Evolutionary conservation across 2,329 filamentous ascomycete species (phyloP).

Genomic region (Penicillium freii): DNA sequence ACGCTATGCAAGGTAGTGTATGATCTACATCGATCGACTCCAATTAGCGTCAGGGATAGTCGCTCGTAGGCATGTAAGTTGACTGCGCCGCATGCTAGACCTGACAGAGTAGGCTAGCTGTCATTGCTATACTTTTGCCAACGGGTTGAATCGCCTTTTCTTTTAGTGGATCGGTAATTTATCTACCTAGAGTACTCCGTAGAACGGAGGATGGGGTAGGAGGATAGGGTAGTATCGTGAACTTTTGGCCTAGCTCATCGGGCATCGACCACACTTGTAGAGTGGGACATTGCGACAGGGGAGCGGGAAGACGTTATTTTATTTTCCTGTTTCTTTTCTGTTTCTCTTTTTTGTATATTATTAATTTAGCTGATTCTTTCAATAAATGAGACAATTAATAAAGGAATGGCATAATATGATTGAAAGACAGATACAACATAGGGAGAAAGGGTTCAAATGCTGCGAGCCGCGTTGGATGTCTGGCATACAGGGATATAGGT

Average conservation of each 20-base stretch:
- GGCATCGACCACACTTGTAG: background rate
- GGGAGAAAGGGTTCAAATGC: background rate
- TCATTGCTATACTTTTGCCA: background rate
- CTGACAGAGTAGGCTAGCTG: background rate
- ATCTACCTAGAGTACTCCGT: too few species aligned
- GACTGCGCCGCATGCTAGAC: conserved; percentile 5
- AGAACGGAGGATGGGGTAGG: too few species aligned
- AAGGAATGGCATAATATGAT: conserved; percentile 3
- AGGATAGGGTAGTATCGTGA: background rate
- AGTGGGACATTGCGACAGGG: background rate
- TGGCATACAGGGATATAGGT: background rate
- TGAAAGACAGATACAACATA: background rate
- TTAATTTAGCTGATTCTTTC: background rate
- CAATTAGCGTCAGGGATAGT: background rate
- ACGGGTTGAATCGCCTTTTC: background rate
- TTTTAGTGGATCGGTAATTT: background rate
- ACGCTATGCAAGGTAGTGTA: background rate
- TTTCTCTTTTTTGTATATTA: background rate
- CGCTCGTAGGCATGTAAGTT: conserved; percentile 3
- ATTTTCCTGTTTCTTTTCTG: background rate
- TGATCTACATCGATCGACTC: conserved; percentile 7
- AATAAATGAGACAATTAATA: background rate
- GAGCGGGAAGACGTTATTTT: background rate
- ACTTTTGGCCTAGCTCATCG: background rate
- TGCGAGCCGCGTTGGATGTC: background rate